Evolutionary conservation across 257 asterid species (phyloP).

Genomic region (Solanum etuberosum): DNA sequence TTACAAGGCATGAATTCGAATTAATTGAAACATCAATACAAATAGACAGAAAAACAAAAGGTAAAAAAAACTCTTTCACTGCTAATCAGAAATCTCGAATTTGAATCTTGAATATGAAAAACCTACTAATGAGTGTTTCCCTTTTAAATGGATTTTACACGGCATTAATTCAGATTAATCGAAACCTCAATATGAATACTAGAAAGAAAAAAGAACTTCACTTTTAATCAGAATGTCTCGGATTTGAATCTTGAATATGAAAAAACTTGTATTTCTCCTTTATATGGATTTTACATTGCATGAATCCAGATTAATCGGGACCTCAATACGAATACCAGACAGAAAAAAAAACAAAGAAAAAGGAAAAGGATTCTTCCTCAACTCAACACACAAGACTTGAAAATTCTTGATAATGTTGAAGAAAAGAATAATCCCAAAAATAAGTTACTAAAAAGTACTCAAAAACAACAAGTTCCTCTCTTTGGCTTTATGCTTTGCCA

Average conservation of each 20-base stretch:
- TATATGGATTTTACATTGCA: background rate
- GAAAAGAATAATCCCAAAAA: constrained; percentile 42
- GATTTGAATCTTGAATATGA: background rate
- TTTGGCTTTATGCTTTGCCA: constrained; percentile 36
- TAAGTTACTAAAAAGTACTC: constrained; percentile 17
- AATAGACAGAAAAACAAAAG: background rate
- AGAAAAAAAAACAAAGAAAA: background rate
- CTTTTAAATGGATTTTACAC: no score
- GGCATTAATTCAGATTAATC: background rate
- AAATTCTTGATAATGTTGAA: constrained; percentile 31
- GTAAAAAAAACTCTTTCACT: background rate
- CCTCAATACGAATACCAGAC: background rate
- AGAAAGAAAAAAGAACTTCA: background rate
- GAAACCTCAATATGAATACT: background rate
- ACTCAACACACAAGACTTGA: constrained; percentile 27
- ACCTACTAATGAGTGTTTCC: background rate
- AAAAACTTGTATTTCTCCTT: background rate
- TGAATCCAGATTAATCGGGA: background rate
- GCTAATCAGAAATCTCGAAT: no score
- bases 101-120: background rate
- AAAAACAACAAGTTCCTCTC: background rate
- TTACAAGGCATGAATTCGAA: background rate
- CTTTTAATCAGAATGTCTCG: background rate
- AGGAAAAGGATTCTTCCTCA: constrained; percentile 24
- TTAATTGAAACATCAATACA: background rate